phyloP scores from a whole-genome alignment of 257 asterid species.

The Capsicum baccatum region DNA sequence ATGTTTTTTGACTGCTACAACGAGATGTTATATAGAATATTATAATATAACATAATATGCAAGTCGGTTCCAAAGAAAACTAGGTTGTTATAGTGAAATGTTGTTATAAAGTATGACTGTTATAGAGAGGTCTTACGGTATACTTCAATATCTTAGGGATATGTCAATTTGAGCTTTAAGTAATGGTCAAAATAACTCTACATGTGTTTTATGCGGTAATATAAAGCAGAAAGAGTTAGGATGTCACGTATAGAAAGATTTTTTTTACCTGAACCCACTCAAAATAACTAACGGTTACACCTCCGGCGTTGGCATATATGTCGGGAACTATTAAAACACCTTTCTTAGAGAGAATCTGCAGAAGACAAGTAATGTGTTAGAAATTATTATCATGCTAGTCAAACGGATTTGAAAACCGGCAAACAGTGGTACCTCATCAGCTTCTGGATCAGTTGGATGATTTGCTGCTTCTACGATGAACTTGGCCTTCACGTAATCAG shows the following conservation, averaged over 20 bases:
- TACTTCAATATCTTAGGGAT: background rate
- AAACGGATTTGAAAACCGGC: background rate
- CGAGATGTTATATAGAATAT: background rate
- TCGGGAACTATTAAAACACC: constrained; percentile 85
- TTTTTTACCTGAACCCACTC: constrained; percentile 96
- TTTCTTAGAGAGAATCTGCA: constrained; percentile 79
- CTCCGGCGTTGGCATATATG: constrained; percentile 92
- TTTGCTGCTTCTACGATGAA: constrained; percentile 89
- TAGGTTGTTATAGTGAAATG: background rate
- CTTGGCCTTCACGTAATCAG: constrained; percentile 73
- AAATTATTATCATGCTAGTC: background rate
- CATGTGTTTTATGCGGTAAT: background rate
- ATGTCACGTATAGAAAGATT: background rate
- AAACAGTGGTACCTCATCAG: constrained; percentile 78
- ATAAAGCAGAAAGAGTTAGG: background rate
- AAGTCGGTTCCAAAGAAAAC: background rate
- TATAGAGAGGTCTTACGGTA: background rate
- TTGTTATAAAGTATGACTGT: background rate
- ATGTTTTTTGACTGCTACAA: background rate
- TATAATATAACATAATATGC: background rate
- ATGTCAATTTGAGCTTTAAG: background rate
- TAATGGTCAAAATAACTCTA: background rate
- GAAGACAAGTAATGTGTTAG: background rate
- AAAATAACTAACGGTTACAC: constrained; percentile 94
- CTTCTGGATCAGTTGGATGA: constrained; percentile 96